phyloP scores from a whole-genome alignment of 345 rosid genomes.

The Psidium friedrichsthalianum region DNA sequence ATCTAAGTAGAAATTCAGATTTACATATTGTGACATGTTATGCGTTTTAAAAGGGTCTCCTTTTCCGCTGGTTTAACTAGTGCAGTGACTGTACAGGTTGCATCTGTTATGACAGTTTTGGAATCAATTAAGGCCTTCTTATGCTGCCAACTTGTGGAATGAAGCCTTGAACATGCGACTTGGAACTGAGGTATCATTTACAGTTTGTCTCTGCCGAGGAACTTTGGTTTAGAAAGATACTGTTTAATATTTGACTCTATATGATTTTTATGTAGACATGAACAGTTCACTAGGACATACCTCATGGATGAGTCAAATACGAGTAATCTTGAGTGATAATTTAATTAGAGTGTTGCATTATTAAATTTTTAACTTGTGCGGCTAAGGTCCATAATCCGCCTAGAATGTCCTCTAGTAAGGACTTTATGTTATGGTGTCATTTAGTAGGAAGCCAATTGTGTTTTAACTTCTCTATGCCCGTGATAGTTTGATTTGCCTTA shows the following conservation, averaged over 20 bases:
- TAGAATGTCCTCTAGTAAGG: not conserved
- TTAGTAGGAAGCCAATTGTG: not conserved
- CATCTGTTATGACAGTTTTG: slow-evolving; percentile 96
- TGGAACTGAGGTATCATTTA: slow-evolving; percentile 62
- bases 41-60: not conserved
- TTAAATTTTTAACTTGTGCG: not conserved
- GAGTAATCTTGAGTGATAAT: not conserved
- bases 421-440: not conserved
- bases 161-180: slow-evolving; percentile 94
- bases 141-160: slow-evolving; percentile 94
- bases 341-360: not conserved
- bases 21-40: not conserved
- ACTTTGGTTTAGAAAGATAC: not conserved
- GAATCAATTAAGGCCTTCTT: slow-evolving; percentile 79
- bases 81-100: slow-evolving; percentile 45
- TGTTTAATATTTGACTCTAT: not conserved
- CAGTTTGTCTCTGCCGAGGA: not conserved
- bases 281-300: not conserved
- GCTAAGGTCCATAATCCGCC: not conserved
- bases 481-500: not conserved
- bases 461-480: not conserved
- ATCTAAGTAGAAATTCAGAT: not conserved
- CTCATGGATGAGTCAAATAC: not conserved
- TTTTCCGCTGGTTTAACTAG: not conserved
- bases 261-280: not conserved